These are phyloP conservation scores for Lepidium didymum DNA, from an alignment of 345 rosid genomes.

Conservation along the genomic window DNA sequence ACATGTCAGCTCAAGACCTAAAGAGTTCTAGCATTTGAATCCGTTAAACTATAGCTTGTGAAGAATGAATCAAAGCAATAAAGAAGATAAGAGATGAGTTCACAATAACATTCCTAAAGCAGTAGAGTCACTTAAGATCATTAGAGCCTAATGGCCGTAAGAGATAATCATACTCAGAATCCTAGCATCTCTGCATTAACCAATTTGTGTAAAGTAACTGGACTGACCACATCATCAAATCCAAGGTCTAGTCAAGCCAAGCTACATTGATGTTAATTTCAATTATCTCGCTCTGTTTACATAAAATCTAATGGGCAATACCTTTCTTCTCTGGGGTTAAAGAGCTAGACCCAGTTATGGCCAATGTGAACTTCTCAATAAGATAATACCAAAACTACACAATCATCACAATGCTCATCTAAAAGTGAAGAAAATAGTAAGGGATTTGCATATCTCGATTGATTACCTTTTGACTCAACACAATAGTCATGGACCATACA, in stretches of 20 bases:
- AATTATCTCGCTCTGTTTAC: background rate
- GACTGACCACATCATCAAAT: background rate
- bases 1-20: background rate
- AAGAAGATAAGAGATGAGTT: background rate
- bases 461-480: constrained; percentile 63
- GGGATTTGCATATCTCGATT: background rate
- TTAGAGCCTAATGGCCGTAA: background rate
- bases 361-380: background rate
- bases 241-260: background rate
- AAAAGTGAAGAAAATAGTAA: background rate
- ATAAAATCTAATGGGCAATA: background rate
- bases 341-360: background rate
- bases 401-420: too few species aligned
- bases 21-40: background rate
- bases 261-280: background rate
- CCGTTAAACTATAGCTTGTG: background rate
- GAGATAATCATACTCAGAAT: background rate
- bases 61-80: background rate
- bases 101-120: background rate
- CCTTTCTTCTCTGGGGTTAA: background rate
- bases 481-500: constrained; percentile 86
- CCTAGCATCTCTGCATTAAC: background rate
- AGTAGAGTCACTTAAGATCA: background rate
- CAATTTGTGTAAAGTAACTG: background rate
- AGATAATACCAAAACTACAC: background rate